phyloP scores from a whole-genome alignment of 129 eudicot genomes.

The sunflower (Helianthus annuus) region HanXRQr2.0-SUNRISE NC_035448.2:130729661-130730160 shows the following conservation, averaged over 20 bases:
- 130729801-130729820: too few relatives aligned
- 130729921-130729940: not conserved
- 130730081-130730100: conserved; percentile 40
- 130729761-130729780: too few relatives aligned
- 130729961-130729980: conserved; percentile 12
- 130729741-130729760: too few relatives aligned
- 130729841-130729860: too few relatives aligned
- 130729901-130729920: too few relatives aligned
- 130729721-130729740: conserved; percentile 12
- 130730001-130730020: conserved; percentile 15
- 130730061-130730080: conserved; percentile 23
- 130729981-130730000: not conserved
- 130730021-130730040: conserved; percentile 10
- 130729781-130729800: too few relatives aligned
- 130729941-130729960: conserved; percentile 2
- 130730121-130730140: conserved; percentile 18
- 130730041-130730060: conserved; percentile 21
- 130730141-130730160: conserved; percentile 52
- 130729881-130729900: too few relatives aligned
- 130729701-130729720: not conserved
- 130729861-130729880: too few relatives aligned
- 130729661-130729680: not conserved
- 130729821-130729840: too few relatives aligned
- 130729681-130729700: not conserved
- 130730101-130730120: conserved; percentile 26